Conservation (phyloP, 805 yeast genomes). For the Barnettozyma californica region DNA sequence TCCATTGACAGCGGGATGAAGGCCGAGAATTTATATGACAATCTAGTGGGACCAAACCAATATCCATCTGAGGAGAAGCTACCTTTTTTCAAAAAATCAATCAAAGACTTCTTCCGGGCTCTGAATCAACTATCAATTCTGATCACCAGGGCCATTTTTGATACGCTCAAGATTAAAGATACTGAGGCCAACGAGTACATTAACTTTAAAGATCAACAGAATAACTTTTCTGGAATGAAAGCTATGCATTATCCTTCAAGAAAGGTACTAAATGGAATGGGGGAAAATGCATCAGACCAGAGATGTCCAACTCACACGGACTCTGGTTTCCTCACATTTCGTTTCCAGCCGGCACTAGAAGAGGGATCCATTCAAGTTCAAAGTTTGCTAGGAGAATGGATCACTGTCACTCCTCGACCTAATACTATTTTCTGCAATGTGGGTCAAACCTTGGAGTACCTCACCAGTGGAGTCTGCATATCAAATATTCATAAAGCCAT, state of each 20-base stretch:
- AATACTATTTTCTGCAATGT: conserved; percentile 35
- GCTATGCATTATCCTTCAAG: conserved; percentile 33
- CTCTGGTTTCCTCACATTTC: conserved; percentile 34
- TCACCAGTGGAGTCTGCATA: conserved; percentile 40
- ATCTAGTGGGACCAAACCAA: conserved; percentile 42
- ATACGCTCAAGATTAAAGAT: conserved; percentile 45
- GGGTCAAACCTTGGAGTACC: conserved; percentile 40
- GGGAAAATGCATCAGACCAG: conserved; percentile 16
- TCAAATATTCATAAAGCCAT: conserved; percentile 39
- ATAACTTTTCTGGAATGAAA: conserved; percentile 30
- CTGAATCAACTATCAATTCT: conserved; percentile 39
- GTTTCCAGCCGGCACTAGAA: conserved; percentile 28
- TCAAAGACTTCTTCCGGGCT: conserved; percentile 34
- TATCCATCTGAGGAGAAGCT: conserved; percentile 34
- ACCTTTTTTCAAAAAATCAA: conserved; percentile 32
- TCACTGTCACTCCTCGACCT: conserved; percentile 31
- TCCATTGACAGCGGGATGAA: conserved; percentile 42
- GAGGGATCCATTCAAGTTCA: conserved; percentile 35
- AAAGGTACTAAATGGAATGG: neutral
- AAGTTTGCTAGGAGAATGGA: conserved; percentile 40
- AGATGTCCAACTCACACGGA: conserved; percentile 40
- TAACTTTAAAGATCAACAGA: conserved; percentile 32
- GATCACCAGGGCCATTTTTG: conserved; percentile 45
- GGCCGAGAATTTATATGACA: conserved; percentile 26
- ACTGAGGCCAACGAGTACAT: conserved; percentile 39